phyloP scores from a whole-genome alignment of 2,329 filamentous ascomycete species.

The Ophiocordyceps camponoti-floridani region DNA sequence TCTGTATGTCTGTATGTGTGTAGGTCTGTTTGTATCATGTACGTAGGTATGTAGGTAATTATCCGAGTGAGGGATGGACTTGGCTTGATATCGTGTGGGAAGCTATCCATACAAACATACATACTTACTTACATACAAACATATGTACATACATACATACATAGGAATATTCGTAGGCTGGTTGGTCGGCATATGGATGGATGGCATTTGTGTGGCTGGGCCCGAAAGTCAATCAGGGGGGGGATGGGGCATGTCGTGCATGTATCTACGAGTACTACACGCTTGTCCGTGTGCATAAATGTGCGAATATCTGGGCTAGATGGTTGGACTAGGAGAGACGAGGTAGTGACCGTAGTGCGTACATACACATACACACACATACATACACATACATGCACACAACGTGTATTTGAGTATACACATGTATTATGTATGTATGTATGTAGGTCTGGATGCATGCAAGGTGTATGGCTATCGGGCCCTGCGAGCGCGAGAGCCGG shows the following conservation, averaged over 20 bases:
- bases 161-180: background rate
- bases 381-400: no score
- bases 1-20: background rate
- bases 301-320: background rate
- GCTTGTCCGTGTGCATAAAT: background rate
- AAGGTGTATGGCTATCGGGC: background rate
- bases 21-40: no score
- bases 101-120: background rate
- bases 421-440: no score
- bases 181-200: background rate
- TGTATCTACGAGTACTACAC: background rate
- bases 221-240: background rate
- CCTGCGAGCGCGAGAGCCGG: background rate
- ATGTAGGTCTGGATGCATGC: background rate
- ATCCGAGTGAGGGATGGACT: background rate
- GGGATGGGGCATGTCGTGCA: background rate
- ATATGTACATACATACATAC: background rate
- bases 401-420: no score
- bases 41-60: background rate
- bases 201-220: background rate
- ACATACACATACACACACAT: no score
- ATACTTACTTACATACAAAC: background rate
- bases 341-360: no score
- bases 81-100: no score
- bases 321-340: no score